A percentile compares a stretch with the other conserved stretches of the same genome.
These are phyloP conservation scores for Penicillium sp. DNA, from an alignment of 2,329 filamentous ascomycete genomes.

Conservation along the genomic window DNA sequence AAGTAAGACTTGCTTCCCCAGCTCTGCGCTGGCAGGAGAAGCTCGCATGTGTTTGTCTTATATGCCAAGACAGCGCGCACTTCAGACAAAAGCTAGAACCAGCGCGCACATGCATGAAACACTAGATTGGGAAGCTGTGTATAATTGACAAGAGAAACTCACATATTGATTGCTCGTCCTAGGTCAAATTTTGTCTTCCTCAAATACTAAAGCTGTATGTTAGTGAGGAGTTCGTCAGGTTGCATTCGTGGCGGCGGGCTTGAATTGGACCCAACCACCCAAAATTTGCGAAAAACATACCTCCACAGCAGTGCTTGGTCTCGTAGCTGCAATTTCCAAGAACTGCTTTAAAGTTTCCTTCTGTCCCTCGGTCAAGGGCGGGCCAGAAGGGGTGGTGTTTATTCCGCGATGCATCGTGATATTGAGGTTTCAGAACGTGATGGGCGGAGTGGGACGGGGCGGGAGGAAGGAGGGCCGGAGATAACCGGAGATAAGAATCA, in stretches of 20 bases:
- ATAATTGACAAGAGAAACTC: neutral
- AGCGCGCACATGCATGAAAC: neutral
- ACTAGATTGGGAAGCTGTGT: neutral
- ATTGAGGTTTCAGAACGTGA: neutral
- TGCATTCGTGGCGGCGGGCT: neutral
- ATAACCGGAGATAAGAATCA: neutral
- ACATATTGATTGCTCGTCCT: neutral
- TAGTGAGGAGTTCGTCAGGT: neutral
- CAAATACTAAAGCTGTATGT: neutral
- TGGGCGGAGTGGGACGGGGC: neutral
- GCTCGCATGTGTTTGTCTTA: neutral
- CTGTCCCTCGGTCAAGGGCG: neutral
- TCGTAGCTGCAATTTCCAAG: neutral
- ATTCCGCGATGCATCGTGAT: neutral
- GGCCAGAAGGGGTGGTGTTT: neutral
- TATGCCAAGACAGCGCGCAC: neutral
- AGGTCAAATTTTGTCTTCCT: neutral
- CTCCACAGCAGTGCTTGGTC: neutral
- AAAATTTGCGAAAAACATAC: neutral
- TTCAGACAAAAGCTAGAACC: too few relatives aligned
- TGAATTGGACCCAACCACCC: neutral
- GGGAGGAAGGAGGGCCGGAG: neutral
- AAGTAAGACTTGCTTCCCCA: neutral
- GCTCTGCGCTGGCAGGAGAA: neutral
- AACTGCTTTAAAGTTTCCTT: neutral